Evolutionary conservation across 768 basidiomycete species (phyloP), one percentile per base, ranked within the genome.

Genomic region (Mycena albidolilacea): DNA sequence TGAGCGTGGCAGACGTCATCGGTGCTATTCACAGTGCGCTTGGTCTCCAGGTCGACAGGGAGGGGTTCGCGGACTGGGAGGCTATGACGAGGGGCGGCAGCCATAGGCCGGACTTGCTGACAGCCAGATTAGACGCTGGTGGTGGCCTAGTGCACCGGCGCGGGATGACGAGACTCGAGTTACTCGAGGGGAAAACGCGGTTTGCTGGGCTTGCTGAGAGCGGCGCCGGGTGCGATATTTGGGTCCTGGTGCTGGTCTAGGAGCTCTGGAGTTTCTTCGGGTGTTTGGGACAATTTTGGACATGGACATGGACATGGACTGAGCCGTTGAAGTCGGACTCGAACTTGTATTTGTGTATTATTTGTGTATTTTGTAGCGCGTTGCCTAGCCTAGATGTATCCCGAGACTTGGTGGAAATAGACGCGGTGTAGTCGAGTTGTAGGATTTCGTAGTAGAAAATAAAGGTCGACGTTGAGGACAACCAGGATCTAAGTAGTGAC

Each of bases 1-100:
- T 76, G 68, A 68, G 60, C 1, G 75, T 76, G 11, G 64, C 64
- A 5, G 75, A 73, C 61, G 69, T 76, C 37, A 46, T 76, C 17
- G 21, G 23, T 12, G 71, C 71, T 17, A 76, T 76, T 38, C 44
- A 7, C 15, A 54, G 46, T 0, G 69, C 75, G 19, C 69, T 76
- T 8, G 11, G 38, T 38, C 54, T 67, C 46, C 57, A 41, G 1
- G 65, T 76, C 44, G 64, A 76, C 37, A 9, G n/a, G 37, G 39
- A 44, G 39, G 43, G 68, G 39, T 70, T 70, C 23, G 7, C 12
- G 3, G 64, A 71, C 15, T 70, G 67, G 67, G 48, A 44, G 15
- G 38, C 44, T 1, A 64, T 67, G 64, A 54, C 60, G 37, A 54
- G 57, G 46, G 10, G 57, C 67, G 61, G 66, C 11, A 21, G 30